phyloP scores from a whole-genome alignment of 257 asterid species.

The Nicotiana attenuata region DNA sequence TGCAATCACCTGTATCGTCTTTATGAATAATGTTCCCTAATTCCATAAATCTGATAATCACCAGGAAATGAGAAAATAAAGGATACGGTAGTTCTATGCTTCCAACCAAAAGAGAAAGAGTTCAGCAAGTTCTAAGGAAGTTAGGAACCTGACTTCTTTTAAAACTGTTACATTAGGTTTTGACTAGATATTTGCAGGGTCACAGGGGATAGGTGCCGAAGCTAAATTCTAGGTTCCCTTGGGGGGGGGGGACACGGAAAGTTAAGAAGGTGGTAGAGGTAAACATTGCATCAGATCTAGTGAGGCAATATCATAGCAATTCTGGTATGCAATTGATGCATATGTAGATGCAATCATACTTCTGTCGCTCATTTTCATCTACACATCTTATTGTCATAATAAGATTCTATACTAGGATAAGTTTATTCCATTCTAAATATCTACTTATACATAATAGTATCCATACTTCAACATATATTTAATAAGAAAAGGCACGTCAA shows the following conservation, averaged over 20 bases:
- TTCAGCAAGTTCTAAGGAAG: background rate
- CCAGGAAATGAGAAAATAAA: background rate
- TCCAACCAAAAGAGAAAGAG: background rate
- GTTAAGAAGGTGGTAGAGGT: background rate
- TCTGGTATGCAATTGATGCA: background rate
- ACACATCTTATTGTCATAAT: background rate
- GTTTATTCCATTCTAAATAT: background rate
- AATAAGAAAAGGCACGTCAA: background rate
- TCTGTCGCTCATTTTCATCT: background rate
- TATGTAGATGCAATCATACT: background rate
- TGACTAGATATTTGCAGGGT: background rate
- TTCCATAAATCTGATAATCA: background rate
- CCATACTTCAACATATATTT: background rate
- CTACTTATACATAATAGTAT: background rate
- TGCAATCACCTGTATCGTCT: background rate
- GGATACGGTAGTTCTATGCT: background rate
- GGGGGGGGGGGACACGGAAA: too few relatives aligned
- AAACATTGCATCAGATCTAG: background rate
- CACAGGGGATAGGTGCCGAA: background rate
- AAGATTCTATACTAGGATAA: background rate
- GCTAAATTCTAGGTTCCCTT: background rate
- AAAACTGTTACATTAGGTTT: background rate
- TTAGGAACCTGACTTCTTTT: background rate
- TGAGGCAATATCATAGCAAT: background rate
- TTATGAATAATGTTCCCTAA: background rate